Percentiles rank a stretch among this genome's conserved stretches.
phyloP scores from a whole-genome alignment of 2,329 filamentous ascomycete species.

The Pyrenochaeta sp. region DNA sequence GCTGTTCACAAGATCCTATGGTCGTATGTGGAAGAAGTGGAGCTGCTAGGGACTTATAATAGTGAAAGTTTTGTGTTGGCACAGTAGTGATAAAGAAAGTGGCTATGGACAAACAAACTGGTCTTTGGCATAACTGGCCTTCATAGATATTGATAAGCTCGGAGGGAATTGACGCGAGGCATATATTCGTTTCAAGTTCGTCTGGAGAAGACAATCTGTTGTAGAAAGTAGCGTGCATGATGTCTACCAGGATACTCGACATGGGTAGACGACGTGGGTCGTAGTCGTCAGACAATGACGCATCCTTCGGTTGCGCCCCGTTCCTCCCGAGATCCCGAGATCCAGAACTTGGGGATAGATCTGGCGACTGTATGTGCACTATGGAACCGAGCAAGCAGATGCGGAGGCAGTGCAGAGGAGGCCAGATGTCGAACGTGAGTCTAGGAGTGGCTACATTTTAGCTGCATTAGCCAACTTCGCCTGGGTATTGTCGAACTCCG shows the following conservation, averaged over 20 bases:
- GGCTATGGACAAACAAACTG: too few species aligned
- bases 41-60: too few species aligned
- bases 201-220: background rate
- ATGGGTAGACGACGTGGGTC: constrained; percentile 11
- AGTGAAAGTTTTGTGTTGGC: too few species aligned
- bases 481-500: too few species aligned
- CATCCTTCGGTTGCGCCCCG: constrained; percentile 13
- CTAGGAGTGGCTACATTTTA: too few species aligned
- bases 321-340: constrained; percentile 10
- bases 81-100: background rate
- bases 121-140: too few species aligned
- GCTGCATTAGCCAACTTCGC: too few species aligned
- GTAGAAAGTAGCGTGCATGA: constrained; percentile 13
- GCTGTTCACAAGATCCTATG: constrained; percentile 4
- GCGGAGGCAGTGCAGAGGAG: too few species aligned
- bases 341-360: constrained; percentile 13
- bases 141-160: too few species aligned
- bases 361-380: background rate
- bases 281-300: constrained; percentile 13
- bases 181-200: background rate
- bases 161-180: too few species aligned
- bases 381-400: too few species aligned
- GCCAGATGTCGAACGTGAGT: background rate
- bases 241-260: constrained; percentile 15
- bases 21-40: constrained; percentile 11